Evolutionary conservation across 2,329 filamentous ascomycete genomes (phyloP).

Genomic region (Diaporthe vaccinii): DNA sequence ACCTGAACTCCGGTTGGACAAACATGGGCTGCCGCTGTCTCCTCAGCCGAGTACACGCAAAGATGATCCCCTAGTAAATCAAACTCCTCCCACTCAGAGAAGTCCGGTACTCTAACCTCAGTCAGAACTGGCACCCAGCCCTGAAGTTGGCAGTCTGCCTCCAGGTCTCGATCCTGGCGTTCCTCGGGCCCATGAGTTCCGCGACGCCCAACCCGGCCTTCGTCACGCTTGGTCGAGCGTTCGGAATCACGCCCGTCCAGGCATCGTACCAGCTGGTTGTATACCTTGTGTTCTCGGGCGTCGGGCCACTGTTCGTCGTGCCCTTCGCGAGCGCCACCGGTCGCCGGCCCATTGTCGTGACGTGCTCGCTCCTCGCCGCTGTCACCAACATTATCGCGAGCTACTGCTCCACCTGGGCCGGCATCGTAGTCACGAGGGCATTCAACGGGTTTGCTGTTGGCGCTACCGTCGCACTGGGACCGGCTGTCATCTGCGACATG

Average conservation of each 20-base stretch:
- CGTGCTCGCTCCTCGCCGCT: not conserved
- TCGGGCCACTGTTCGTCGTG: not conserved
- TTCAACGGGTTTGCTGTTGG: not conserved
- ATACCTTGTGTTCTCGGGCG: slow-evolving; percentile 6
- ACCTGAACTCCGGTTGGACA: not conserved
- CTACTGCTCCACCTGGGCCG: slow-evolving; percentile 15
- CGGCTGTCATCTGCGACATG: slow-evolving; percentile 19
- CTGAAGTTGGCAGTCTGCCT: slow-evolving; percentile 16
- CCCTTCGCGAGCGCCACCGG: slow-evolving; percentile 14
- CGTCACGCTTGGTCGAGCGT: slow-evolving; percentile 4
- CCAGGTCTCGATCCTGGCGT: not conserved
- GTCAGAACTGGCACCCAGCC: slow-evolving; percentile 9
- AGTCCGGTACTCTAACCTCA: not conserved
- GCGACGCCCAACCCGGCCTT: slow-evolving; percentile 1
- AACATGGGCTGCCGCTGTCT: slow-evolving; percentile 9
- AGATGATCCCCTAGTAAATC: not conserved
- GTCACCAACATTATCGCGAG: slow-evolving; percentile 8
- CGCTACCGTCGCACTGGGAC: slow-evolving; percentile 2
- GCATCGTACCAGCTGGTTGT: not conserved
- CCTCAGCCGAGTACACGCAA: slow-evolving; percentile 11
- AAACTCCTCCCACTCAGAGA: no score
- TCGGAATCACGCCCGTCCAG: slow-evolving; percentile 1
- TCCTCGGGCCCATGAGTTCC: not conserved
- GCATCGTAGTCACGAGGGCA: not conserved
- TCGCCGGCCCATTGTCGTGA: slow-evolving; percentile 1